These are phyloP conservation scores for Trichoderma semiorbis DNA, from an alignment of 2,329 filamentous ascomycete species.

Conservation along the genomic window DNA sequence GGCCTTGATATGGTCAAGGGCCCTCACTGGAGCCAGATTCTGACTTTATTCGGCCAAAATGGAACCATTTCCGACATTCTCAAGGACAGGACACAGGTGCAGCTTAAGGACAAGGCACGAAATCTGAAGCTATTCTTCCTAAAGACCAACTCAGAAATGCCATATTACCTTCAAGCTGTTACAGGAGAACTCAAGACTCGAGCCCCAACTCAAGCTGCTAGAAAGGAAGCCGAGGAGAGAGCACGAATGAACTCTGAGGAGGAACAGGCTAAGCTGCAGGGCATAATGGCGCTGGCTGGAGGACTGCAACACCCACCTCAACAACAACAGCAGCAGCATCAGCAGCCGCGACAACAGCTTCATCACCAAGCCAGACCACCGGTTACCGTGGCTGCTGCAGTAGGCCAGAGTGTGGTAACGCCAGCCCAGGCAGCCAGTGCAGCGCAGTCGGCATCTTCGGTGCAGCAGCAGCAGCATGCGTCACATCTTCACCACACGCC, in stretches of 20 bases:
- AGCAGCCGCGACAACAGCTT: constrained; percentile 36
- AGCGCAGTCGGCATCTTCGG: constrained; percentile 25
- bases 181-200: constrained; percentile 87
- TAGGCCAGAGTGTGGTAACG: constrained; percentile 32
- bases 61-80: constrained; percentile 79
- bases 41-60: constrained; percentile 75
- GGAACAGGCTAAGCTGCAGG: constrained; percentile 57
- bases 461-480: constrained; percentile 10
- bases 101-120: constrained; percentile 86
- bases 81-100: constrained; percentile 85
- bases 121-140: constrained; percentile 90
- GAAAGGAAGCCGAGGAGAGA: constrained; percentile 64
- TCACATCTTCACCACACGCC: constrained; percentile 23
- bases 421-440: constrained; percentile 33
- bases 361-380: constrained; percentile 26
- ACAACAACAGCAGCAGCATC: not conserved
- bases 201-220: constrained; percentile 69
- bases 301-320: constrained; percentile 45
- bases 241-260: constrained; percentile 57
- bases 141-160: constrained; percentile 88
- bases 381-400: constrained; percentile 26
- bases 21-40: constrained; percentile 89
- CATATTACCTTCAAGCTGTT: constrained; percentile 80
- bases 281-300: constrained; percentile 54
- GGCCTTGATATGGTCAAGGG: constrained; percentile 86